Evolutionary conservation across 371 early-diverging fungal genomes (phyloP).

Genomic region (Rhizopus delemar): DNA sequence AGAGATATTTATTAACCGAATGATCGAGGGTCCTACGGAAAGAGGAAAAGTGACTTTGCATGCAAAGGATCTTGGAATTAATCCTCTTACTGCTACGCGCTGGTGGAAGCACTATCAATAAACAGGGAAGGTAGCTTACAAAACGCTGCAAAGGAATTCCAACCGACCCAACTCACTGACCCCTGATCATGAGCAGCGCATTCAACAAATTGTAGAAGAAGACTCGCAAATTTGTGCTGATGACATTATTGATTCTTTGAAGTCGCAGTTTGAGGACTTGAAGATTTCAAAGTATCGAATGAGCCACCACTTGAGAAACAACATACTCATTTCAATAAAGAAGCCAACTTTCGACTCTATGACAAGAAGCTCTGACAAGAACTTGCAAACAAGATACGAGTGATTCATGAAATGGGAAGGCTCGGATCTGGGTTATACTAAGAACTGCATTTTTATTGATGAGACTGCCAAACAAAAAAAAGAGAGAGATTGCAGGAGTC

Average conservation of each 20-base stretch:
- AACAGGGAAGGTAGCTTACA: neutral
- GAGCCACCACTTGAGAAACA: slow-evolving; percentile 11
- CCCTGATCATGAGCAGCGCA: neutral
- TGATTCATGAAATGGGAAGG: slow-evolving; percentile 9
- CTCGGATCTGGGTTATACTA: slow-evolving; percentile 9
- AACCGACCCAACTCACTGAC: too few relatives aligned
- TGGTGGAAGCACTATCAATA: neutral
- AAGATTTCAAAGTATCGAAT: slow-evolving; percentile 2
- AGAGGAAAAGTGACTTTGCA: too few relatives aligned
- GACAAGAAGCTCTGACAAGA: slow-evolving; percentile 9
- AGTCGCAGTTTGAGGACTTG: too few relatives aligned
- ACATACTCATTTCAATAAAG: slow-evolving; percentile 8
- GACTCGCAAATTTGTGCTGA: neutral
- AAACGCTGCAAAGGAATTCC: neutral
- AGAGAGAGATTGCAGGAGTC: slow-evolving; percentile 11
- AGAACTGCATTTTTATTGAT: slow-evolving; percentile 13
- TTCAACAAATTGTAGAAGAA: neutral
- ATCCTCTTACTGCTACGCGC: slow-evolving; percentile 1
- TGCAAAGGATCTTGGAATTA: neutral
- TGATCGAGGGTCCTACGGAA: too few relatives aligned
- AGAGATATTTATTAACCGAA: too few relatives aligned
- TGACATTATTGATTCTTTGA: too few relatives aligned
- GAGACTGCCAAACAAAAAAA: slow-evolving; percentile 13
- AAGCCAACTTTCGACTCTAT: slow-evolving; percentile 13
- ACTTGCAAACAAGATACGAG: slow-evolving; percentile 10